Percentiles rank a stretch among this genome's conserved stretches.
Conservation (phyloP, 2,329 filamentous ascomycete genomes). For the Calonectria pseudoturangicola region DNA sequence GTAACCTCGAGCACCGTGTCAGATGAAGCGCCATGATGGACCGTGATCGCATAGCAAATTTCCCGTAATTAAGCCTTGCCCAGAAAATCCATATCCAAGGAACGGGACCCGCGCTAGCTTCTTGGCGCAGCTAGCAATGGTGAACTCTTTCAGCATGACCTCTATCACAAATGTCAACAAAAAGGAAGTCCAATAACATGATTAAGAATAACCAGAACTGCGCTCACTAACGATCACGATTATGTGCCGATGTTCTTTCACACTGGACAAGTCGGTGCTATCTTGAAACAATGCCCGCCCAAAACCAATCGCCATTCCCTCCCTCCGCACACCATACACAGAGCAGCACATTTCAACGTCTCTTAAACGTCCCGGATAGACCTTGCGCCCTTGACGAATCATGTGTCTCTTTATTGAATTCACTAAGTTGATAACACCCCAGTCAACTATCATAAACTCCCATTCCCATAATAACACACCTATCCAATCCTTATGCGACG, state of each 20-base stretch:
- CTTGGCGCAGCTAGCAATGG: not conserved
- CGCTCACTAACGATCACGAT: not conserved
- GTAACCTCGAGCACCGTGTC: not conserved
- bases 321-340: not conserved
- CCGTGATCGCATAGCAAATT: conserved; percentile 13
- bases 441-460: not conserved
- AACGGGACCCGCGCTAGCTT: conserved; percentile 13
- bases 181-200: not conserved
- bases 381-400: not conserved
- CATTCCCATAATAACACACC: not conserved
- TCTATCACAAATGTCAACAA: not conserved
- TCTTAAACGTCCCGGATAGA: conserved; percentile 5
- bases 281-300: not conserved
- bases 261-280: not conserved
- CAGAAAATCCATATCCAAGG: conserved; percentile 14
- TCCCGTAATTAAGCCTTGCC: conserved; percentile 12
- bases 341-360: conserved; percentile 4
- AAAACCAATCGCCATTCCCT: not conserved
- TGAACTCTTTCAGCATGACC: not conserved
- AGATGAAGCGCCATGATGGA: conserved; percentile 2
- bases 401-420: conserved; percentile 1
- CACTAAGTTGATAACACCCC: not conserved
- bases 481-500: conserved; percentile 70
- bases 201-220: not conserved
- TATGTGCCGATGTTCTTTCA: not conserved